These are phyloP conservation scores for Hyaloscypha hepaticicola DNA, from an alignment of 495 filamentous ascomycete species.

Conservation along the genomic window DNA sequence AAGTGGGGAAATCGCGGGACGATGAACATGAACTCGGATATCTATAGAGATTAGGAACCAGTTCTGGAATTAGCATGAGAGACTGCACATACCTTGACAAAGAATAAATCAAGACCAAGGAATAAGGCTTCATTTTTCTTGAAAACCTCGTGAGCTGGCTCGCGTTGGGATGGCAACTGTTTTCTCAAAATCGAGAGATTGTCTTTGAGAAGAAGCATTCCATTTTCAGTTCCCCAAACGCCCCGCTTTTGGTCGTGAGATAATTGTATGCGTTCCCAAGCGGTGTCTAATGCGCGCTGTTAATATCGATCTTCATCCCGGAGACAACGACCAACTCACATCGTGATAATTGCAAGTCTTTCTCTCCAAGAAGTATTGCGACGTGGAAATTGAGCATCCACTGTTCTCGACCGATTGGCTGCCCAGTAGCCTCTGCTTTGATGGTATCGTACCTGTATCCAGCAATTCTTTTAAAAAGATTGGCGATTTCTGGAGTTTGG, in stretches of 20 bases:
- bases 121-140: constrained; percentile 40
- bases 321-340: constrained; percentile 47
- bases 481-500: constrained; percentile 45
- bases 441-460: constrained; percentile 57
- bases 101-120: constrained; percentile 63
- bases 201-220: constrained; percentile 45
- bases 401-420: constrained; percentile 54
- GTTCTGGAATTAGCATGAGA: neutral
- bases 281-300: constrained; percentile 52
- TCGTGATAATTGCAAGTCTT: constrained; percentile 69
- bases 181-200: constrained; percentile 8
- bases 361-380: constrained; percentile 71
- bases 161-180: constrained; percentile 14
- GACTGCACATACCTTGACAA: constrained; percentile 60
- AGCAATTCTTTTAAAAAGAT: constrained; percentile 48
- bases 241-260: constrained; percentile 45
- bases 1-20: constrained; percentile 70
- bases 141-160: constrained; percentile 12
- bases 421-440: constrained; percentile 44
- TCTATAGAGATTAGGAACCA: constrained; percentile 39
- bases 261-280: constrained; percentile 60
- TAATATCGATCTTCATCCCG: constrained; percentile 1
- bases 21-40: constrained; percentile 72
- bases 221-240: constrained; percentile 50
- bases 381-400: constrained; percentile 79